These are phyloP conservation scores for Penstemon newberryi DNA, from an alignment of 257 asterid genomes.

Conservation along the genomic window DNA sequence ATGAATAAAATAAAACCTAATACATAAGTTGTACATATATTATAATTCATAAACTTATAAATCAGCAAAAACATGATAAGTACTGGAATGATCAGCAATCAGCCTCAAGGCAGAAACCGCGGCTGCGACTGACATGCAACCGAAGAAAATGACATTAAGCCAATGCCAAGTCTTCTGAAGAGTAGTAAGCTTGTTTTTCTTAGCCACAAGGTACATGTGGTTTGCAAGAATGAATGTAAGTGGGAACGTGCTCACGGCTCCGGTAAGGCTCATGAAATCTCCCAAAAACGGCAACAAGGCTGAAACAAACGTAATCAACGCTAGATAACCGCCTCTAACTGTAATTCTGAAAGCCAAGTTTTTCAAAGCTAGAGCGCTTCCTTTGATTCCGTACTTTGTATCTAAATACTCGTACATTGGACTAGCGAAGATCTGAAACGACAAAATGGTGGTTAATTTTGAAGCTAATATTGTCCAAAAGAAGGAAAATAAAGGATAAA, in stretches of 20 bases:
- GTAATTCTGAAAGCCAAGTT: conserved; percentile 66
- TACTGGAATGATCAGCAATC: conserved; percentile 62
- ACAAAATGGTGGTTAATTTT: not conserved
- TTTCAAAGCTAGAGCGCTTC: conserved; percentile 61
- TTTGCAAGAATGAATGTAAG: conserved; percentile 94
- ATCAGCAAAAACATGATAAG: conserved; percentile 77
- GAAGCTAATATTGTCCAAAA: not conserved
- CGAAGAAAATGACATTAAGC: conserved; percentile 68
- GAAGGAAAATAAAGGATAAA: not conserved
- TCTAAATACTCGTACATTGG: conserved; percentile 96
- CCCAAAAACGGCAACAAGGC: conserved; percentile 94
- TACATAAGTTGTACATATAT: too few relatives aligned
- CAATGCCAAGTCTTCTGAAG: conserved; percentile 88
- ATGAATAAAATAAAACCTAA: too few relatives aligned
- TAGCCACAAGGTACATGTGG: conserved; percentile 92
- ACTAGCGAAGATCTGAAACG: conserved; percentile 84
- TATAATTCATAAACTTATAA: conserved; percentile 27
- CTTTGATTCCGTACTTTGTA: conserved; percentile 67
- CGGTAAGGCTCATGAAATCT: conserved; percentile 98
- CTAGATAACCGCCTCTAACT: conserved; percentile 85
- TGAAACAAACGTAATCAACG: conserved; percentile 62
- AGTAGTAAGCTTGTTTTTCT: conserved; percentile 44
- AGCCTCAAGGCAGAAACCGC: conserved; percentile 74
- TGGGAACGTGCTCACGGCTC: conserved; percentile 95
- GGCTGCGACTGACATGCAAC: conserved; percentile 61